Conservation (phyloP, 1,284 basidiomycete genomes). For the Malassezia yamatoensis region DNA sequence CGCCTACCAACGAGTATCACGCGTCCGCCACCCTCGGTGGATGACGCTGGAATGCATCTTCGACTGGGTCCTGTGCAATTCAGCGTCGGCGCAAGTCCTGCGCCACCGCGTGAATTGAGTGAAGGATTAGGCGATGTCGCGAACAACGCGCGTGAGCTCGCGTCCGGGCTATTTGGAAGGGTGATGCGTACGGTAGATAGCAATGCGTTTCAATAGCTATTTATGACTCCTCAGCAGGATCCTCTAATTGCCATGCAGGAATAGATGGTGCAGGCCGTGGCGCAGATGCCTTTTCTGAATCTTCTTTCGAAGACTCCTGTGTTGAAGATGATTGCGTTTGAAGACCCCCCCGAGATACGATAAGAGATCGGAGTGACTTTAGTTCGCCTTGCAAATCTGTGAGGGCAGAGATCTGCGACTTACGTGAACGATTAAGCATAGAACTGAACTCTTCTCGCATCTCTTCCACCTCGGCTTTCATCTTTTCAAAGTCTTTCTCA, state of each 20-base stretch:
- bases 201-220: neutral
- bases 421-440: constrained; percentile 90
- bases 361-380: constrained; percentile 81
- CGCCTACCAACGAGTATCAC: constrained; percentile 28
- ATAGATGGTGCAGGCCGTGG: constrained; percentile 30
- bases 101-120: constrained; percentile 9
- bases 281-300: constrained; percentile 25
- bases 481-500: constrained; percentile 79
- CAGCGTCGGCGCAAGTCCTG: constrained; percentile 13
- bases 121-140: constrained; percentile 32
- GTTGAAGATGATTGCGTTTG: constrained; percentile 16
- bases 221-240: constrained; percentile 9
- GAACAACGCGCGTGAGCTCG: constrained; percentile 37
- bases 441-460: constrained; percentile 83
- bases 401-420: constrained; percentile 57
- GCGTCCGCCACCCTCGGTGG: constrained; percentile 20
- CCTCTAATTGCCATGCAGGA: constrained; percentile 45
- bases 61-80: constrained; percentile 37
- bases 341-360: constrained; percentile 64
- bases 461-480: constrained; percentile 53
- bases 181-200: constrained; percentile 31
- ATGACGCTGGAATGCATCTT: constrained; percentile 22
- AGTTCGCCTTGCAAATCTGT: constrained; percentile 83
- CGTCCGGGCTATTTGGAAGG: constrained; percentile 30
- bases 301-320: constrained; percentile 5